Conservation (phyloP, 768 basidiomycete genomes). For the Termitomyces sp. region DNA sequence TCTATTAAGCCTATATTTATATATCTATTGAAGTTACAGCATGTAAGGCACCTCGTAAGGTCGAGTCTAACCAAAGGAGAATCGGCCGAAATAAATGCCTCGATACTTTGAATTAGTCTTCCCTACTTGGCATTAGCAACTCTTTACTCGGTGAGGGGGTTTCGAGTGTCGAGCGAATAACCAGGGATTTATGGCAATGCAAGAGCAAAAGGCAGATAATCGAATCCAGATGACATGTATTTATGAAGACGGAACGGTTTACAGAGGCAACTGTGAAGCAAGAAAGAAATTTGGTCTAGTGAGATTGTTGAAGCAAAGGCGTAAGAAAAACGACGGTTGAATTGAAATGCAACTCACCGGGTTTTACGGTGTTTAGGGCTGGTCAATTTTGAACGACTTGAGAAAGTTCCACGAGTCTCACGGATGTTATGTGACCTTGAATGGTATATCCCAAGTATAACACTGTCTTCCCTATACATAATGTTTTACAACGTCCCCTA, state of each 20-base stretch:
- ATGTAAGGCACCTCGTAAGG: conserved; percentile 69
- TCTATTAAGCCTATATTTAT: too few species aligned
- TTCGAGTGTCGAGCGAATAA: conserved; percentile 49
- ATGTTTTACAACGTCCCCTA: not conserved
- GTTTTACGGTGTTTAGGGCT: not conserved
- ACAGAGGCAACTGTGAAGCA: not conserved
- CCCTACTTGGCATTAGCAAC: conserved; percentile 54
- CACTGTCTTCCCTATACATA: not conserved
- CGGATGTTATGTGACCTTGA: not conserved
- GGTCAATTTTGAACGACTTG: not conserved
- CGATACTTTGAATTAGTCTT: conserved; percentile 28
- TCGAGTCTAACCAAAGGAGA: conserved; percentile 33
- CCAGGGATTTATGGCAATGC: conserved; percentile 16
- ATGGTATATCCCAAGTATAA: not conserved
- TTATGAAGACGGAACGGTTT: not conserved
- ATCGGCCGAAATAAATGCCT: conserved; percentile 59
- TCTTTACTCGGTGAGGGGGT: conserved; percentile 37
- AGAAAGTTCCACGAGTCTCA: not conserved
- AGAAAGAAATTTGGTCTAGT: not conserved
- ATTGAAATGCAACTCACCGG: too few species aligned
- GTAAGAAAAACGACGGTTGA: too few species aligned
- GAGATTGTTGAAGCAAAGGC: not conserved
- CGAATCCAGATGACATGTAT: not conserved
- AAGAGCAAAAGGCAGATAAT: not conserved
- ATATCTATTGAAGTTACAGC: not conserved